Base-by-base conservation (phyloP, 805 yeast species). In the Zygosaccharomyces rouxii region DNA sequence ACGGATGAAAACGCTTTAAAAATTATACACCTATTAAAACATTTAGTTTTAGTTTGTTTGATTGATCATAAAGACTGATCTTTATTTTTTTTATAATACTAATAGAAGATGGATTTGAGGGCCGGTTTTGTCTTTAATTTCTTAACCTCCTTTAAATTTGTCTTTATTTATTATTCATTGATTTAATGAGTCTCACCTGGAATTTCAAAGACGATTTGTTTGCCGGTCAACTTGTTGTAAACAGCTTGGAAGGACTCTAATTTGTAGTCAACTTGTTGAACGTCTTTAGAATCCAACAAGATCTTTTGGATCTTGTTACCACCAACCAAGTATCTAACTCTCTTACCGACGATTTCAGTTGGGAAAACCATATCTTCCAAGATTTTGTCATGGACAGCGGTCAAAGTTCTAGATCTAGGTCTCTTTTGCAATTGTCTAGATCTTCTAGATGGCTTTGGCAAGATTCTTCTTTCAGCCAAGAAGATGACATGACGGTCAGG, bases 301-400 rank as follows among this genome's bases (percentile, higher is more conserved):
- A 92, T 92, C 83, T 94, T 94, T 79, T 92, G 95, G 78, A 92
- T 84, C 82, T 88, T 92, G 88, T 84, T 81, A 78, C 99, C 99
- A 78, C 98, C 98, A 69, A 89, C 95, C 74, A 89, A 83, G 88
- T 87, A 90, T 84, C 97, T 89, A 72, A 88, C 92, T 82, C 99
- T 89, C 89, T 94, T 94, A 77, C 99, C 99, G 65, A 86, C 83
- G 71, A 92, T 92, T 83, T 92, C 97, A 66, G 98, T 90, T 78
- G 99, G 99, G 97, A 86, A 92, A 64, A 94, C 99, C 73, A 92
- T 83, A 79, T 92, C 99, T 80, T 94, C 99, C 76, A 92, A 88
- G 79, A 92, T 80, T 77, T 89, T 88, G 80, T 94, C 98, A 78
- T 92, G 99, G 65, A 92, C 99, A 72, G 97, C 89, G 67, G 97